Conservation (phyloP, 2,329 filamentous ascomycete species). For the Amphichorda felina region DNA sequence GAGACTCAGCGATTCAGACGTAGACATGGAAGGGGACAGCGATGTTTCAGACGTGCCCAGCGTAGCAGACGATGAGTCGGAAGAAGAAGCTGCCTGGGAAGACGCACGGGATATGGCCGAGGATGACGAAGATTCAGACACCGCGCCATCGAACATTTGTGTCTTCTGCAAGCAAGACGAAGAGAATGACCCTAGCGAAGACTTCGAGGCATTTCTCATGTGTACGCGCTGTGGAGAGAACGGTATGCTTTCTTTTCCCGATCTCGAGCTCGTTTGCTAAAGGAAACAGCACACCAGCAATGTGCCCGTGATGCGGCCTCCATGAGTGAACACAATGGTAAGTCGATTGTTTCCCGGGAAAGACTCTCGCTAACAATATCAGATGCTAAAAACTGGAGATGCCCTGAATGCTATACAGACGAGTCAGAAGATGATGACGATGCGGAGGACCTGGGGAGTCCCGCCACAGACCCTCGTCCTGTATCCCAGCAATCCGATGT, state of each 20-base stretch:
- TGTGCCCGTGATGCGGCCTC: constrained; percentile 61
- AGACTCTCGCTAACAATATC: background rate
- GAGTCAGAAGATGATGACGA: constrained; percentile 18
- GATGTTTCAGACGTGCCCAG: constrained; percentile 33
- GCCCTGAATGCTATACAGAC: constrained; percentile 32
- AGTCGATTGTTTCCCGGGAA: constrained; percentile 6
- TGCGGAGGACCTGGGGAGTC: constrained; percentile 3
- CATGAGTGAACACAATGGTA: constrained; percentile 20
- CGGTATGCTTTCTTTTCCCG: constrained; percentile 41
- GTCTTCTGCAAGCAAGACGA: constrained; percentile 78
- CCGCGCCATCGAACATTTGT: constrained; percentile 30
- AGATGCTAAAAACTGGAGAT: constrained; percentile 37
- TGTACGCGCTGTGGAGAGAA: constrained; percentile 73
- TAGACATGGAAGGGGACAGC: constrained; percentile 22
- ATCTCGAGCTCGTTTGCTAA: constrained; percentile 19
- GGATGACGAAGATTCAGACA: constrained; percentile 44
- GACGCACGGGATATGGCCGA: constrained; percentile 22
- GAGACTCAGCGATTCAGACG: constrained; percentile 35
- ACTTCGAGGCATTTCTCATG: constrained; percentile 67
- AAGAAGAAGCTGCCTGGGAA: constrained; percentile 33
- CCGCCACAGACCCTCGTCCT: constrained; percentile 6
- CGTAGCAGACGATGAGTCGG: constrained; percentile 37
- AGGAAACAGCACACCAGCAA: constrained; percentile 69
- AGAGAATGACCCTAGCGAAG: constrained; percentile 69
- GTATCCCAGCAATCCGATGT: constrained; percentile 15